These are phyloP conservation scores for Fibroporia radiculosa DNA, from an alignment of 768 basidiomycete genomes.

Conservation along the genomic window DNA sequence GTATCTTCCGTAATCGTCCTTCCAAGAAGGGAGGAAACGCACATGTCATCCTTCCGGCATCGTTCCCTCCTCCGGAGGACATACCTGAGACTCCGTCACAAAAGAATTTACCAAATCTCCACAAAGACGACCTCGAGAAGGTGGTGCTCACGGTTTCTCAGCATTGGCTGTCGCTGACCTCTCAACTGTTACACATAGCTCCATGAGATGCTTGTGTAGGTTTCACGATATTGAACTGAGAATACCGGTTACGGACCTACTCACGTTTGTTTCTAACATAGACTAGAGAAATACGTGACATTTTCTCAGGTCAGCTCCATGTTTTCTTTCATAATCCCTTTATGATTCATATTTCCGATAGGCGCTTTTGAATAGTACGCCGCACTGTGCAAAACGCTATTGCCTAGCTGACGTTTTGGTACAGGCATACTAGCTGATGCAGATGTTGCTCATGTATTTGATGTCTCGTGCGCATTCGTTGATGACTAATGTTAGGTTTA, in stretches of 20 bases:
- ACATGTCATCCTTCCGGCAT: conserved; percentile 38
- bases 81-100: conserved; percentile 2
- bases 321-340: not conserved
- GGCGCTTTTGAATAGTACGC: conserved; percentile 31
- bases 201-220: conserved; percentile 54
- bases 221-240: not conserved
- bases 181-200: conserved; percentile 28
- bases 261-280: conserved; percentile 1
- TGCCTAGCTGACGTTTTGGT: not conserved
- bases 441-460: conserved; percentile 28
- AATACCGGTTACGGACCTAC: not conserved
- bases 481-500: not conserved
- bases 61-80: conserved; percentile 35
- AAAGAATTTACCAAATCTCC: conserved; percentile 25
- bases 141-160: conserved; percentile 20
- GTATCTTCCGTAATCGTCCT: conserved; percentile 32
- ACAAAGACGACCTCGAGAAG: conserved; percentile 38
- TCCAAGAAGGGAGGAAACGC: conserved; percentile 24
- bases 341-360: not conserved
- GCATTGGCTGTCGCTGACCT: not conserved
- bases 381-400: not conserved
- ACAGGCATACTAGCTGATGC: conserved; percentile 43
- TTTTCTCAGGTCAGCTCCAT: conserved; percentile 22
- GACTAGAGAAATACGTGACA: conserved; percentile 20
- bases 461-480: conserved; percentile 18